phyloP scores from a whole-genome alignment of 306 rosid genomes.

The Inga leiocalycina region DNA sequence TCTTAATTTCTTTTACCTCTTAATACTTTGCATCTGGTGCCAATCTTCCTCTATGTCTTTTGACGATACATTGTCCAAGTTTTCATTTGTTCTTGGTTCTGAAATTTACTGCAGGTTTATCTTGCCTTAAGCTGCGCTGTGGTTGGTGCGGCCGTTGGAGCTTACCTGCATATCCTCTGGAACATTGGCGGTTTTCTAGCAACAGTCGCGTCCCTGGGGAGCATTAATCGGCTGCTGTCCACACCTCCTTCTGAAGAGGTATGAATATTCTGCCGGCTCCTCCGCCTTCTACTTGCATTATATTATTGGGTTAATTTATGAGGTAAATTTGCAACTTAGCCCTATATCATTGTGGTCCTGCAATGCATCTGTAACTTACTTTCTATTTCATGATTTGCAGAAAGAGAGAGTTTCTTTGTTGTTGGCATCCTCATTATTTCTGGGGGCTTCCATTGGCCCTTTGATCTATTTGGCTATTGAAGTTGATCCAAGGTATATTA shows the following conservation, averaged over 20 bases:
- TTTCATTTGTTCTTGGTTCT: not conserved
- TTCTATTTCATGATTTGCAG: constrained; percentile 45
- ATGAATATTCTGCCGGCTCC: not conserved
- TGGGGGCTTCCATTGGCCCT: constrained; percentile 90
- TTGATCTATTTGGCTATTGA: constrained; percentile 64
- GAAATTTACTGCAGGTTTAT: constrained; percentile 63
- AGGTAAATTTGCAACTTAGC: not conserved
- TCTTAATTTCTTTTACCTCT: not conserved
- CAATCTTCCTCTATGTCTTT: not conserved
- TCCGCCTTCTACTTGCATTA: not conserved
- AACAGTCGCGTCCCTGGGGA: constrained; percentile 57
- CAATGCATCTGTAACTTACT: not conserved
- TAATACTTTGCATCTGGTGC: not conserved
- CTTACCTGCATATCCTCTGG: constrained; percentile 72
- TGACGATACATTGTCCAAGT: not conserved
- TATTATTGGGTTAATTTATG: no score
- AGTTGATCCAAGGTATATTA: constrained; percentile 72
- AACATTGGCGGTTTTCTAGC: constrained; percentile 88
- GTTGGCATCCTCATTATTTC: constrained; percentile 59
- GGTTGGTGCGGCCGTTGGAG: constrained; percentile 70
- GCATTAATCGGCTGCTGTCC: constrained; percentile 63
- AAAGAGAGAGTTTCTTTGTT: constrained; percentile 59
- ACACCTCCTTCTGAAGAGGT: constrained; percentile 73
- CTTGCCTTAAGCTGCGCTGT: constrained; percentile 71
- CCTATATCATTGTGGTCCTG: not conserved